Base-by-base conservation (phyloP, 2,329 filamentous ascomycete species). In the Curvularia sp. region DNA sequence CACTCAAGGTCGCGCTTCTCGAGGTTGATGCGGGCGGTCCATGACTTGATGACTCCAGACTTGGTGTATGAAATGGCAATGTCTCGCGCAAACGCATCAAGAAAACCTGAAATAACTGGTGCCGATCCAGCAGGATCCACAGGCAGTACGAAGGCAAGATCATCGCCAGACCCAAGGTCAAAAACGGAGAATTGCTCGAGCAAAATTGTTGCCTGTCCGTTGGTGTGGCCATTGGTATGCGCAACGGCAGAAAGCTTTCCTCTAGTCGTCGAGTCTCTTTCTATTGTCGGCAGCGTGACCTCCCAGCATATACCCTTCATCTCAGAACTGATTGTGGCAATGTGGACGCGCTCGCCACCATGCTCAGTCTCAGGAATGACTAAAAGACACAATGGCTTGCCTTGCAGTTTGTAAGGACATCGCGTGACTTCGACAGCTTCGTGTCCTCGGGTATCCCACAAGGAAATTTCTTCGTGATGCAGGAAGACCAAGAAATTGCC, bases 1-100 rank as follows among this genome's bases (percentile, higher is more conserved):
- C 93, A 97, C 63, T 93, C 89, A 8, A 95, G 83, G 38, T 82
- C 84, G 8, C 80, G 77, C n/a, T 81, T 79, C 25, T 83, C 79
- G 4, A 80, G 74, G 66, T 92, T 85, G 34, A 96, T 83, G 54
- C 89, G 87, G 3, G 91, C 91, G 3, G 93, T 93, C 92, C 93
- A 96, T 38, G 93, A 94, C 59, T 90, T 87, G 42, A 97, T 84
- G 5, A 88, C 80, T 0, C 93, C 93, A 9, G 83, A 84, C 21
- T 86, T 82, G 0, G 90, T 94, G 73, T 95, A 96, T 0, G 93
- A 95, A 25, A 96, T 87, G 12, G 92, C 92, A 49, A 96, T 87
- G 71, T 97, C 93, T 38, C 89, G 87, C 10, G 92, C 90, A 74
- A 97, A 96, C 0, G 91, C 86, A 74, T 97, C 93, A 30, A 96